Conservation (phyloP, 306 rosid genomes). For the Astragalus membranaceus region DNA sequence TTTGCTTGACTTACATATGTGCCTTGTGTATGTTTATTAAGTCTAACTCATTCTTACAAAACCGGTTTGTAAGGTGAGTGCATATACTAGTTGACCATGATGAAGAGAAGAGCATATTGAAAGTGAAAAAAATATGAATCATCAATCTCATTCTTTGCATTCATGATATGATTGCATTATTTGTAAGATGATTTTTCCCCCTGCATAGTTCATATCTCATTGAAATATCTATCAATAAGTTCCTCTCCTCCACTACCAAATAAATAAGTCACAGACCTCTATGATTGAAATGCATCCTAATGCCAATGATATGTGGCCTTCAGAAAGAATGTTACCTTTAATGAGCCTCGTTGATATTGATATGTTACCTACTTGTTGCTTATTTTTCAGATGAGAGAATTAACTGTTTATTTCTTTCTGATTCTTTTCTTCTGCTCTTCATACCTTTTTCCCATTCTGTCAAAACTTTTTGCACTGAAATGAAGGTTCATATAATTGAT, state of each 20-base stretch:
- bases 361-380: too few species aligned
- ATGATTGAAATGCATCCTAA: too few species aligned
- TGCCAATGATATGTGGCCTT: too few species aligned
- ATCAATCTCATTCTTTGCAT: neutral
- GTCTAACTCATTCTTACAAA: too few species aligned
- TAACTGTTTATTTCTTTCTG: neutral
- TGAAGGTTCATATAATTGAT: neutral
- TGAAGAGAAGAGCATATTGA: neutral
- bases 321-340: too few species aligned
- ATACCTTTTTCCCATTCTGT: neutral
- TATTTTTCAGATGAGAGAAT: too few species aligned
- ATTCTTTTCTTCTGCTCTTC: neutral
- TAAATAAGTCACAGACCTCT: too few species aligned
- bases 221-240: too few species aligned
- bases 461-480: neutral
- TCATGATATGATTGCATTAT: neutral
- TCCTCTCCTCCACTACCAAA: too few species aligned
- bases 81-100: neutral
- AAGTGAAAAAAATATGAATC: neutral
- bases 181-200: neutral
- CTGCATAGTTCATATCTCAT: too few species aligned
- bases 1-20: conserved; percentile 5
- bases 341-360: too few species aligned
- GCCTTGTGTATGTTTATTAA: neutral
- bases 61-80: neutral